These are phyloP conservation scores for Casuarina cunninghamiana DNA, from an alignment of 306 rosid genomes.

Conservation along the genomic window DNA sequence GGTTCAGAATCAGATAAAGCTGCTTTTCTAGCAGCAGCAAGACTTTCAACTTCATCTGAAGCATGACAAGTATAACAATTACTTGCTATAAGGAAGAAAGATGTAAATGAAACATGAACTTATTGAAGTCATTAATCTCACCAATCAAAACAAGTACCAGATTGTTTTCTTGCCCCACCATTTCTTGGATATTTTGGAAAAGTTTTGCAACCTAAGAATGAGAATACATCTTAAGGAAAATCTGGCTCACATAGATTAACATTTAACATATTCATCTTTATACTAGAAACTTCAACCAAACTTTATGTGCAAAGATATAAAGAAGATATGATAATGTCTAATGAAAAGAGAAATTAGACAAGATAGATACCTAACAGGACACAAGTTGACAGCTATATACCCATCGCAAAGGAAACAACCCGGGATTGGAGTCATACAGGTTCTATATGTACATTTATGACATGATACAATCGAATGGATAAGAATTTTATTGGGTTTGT, in stretches of 20 bases:
- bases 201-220: slow-evolving; percentile 81
- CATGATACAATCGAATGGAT: too few relatives aligned
- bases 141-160: slow-evolving; percentile 99
- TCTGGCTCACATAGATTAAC: background rate
- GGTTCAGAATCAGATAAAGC: slow-evolving; percentile 99
- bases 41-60: slow-evolving; percentile 98
- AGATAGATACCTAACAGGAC: background rate
- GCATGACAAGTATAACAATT: slow-evolving; percentile 28
- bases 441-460: too few relatives aligned
- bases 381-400: background rate
- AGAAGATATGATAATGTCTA: too few relatives aligned
- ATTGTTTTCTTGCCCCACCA: slow-evolving; percentile 90
- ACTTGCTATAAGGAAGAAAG: slow-evolving; percentile 27
- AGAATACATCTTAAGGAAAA: slow-evolving; percentile 10
- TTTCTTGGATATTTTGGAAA: slow-evolving; percentile 90
- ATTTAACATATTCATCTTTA: background rate
- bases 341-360: background rate
- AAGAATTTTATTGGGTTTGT: too few relatives aligned
- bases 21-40: slow-evolving; percentile 96
- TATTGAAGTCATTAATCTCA: slow-evolving; percentile 49
- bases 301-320: too few relatives aligned
- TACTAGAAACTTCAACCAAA: background rate
- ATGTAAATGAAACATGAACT: slow-evolving; percentile 25
- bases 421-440: too few relatives aligned
- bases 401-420: background rate